phyloP scores from a whole-genome alignment of 345 rosid species.

The Salix udensis region DNA sequence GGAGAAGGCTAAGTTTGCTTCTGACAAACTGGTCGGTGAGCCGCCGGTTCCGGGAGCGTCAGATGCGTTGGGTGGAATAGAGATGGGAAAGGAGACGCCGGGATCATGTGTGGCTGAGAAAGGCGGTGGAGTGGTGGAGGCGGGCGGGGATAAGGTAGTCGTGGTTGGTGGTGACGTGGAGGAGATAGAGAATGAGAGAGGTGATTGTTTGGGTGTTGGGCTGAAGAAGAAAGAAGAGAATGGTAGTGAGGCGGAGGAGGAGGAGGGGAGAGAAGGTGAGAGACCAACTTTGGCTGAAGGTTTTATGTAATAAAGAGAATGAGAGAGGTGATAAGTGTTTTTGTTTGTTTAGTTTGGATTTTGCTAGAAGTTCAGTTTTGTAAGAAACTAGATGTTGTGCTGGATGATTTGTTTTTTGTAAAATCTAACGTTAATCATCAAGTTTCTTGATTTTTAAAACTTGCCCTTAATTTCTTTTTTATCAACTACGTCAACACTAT shows the following conservation, averaged over 20 bases:
- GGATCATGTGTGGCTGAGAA: conserved; percentile 33
- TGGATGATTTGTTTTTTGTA: background rate
- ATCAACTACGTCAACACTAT: background rate
- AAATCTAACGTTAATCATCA: background rate
- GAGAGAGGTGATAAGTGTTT: no score
- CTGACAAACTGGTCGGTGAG: background rate
- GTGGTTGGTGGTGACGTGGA: conserved; percentile 26
- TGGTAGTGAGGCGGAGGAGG: conserved; percentile 6
- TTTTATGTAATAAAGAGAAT: conserved; percentile 15
- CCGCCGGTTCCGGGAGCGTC: background rate
- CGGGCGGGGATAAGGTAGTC: conserved; percentile 22
- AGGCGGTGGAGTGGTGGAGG: conserved; percentile 22
- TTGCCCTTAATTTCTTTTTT: background rate
- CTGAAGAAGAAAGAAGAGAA: conserved; percentile 14
- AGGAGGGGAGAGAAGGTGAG: conserved; percentile 12
- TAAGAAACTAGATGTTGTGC: background rate
- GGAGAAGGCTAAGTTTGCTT: background rate
- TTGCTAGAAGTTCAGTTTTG: background rate
- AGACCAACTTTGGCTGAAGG: conserved; percentile 42
- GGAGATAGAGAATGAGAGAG: conserved; percentile 16
- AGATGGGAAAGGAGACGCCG: background rate
- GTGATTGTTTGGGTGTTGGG: conserved; percentile 33
- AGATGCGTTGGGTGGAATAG: conserved; percentile 21
- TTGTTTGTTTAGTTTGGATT: background rate
- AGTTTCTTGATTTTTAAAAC: background rate